Evolutionary conservation across 139 green algal species (phyloP).

Genomic region (Zygnema cylindricum): DNA sequence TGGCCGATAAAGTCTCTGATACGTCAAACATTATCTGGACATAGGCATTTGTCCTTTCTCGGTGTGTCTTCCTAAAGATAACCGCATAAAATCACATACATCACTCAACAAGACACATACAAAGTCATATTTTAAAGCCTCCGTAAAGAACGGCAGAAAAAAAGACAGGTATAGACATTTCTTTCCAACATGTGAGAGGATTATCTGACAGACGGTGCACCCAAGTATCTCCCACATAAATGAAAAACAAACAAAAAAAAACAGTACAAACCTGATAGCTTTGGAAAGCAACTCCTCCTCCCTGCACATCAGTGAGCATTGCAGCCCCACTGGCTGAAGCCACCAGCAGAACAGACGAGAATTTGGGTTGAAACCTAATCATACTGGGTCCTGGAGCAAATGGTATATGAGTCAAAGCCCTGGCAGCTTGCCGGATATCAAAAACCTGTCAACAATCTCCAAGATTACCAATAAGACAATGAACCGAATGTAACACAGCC

Average conservation of each 20-base stretch:
- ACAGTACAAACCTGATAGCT: conserved; percentile 72
- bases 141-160: background rate
- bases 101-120: too few species aligned
- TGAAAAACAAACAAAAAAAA: too few species aligned
- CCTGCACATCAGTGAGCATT: conserved; percentile 71
- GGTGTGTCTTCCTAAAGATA: too few species aligned
- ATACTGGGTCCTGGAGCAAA: conserved; percentile 43
- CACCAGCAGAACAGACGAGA: conserved; percentile 74
- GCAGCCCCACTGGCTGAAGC: conserved; percentile 70
- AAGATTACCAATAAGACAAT: background rate
- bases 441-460: conserved; percentile 42
- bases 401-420: conserved; percentile 49
- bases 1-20: too few species aligned
- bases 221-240: background rate
- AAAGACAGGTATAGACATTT: background rate
- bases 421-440: conserved; percentile 41
- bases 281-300: conserved; percentile 26
- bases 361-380: conserved; percentile 67
- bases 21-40: too few species aligned
- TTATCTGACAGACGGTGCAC: conserved; percentile 2
- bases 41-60: too few species aligned
- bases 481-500: background rate
- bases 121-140: background rate
- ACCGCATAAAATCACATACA: too few species aligned
- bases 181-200: background rate